Evolutionary conservation across 768 basidiomycete genomes (phyloP).

Genomic region (Leccinellum rugosiceps): DNA sequence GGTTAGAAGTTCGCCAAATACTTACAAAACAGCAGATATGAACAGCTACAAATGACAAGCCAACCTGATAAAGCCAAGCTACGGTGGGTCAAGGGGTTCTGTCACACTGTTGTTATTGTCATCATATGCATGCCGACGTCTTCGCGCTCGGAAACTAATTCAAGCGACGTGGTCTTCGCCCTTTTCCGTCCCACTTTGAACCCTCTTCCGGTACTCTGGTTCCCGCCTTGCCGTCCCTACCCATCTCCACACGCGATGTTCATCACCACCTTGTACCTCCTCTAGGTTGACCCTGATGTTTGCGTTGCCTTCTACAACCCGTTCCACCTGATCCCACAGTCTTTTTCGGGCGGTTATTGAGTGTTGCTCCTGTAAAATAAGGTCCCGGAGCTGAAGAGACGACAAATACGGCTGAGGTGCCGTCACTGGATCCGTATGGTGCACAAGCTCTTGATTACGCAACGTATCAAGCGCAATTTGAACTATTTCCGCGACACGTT

Average conservation of each 20-base stretch:
- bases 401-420: conserved; percentile 75
- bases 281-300: conserved; percentile 85
- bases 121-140: conserved; percentile 11
- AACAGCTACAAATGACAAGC: conserved; percentile 16
- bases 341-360: conserved; percentile 61
- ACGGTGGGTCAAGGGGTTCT: conserved; percentile 25
- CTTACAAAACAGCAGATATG: conserved; percentile 13
- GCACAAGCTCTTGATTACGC: conserved; percentile 76
- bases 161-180: conserved; percentile 24
- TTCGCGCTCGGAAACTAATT: conserved; percentile 12
- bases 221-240: conserved; percentile 52
- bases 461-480: conserved; percentile 77
- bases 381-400: conserved; percentile 83
- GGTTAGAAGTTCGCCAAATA: conserved; percentile 23
- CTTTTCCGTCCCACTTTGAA: conserved; percentile 25
- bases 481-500: conserved; percentile 69
- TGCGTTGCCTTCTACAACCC: conserved; percentile 83
- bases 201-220: conserved; percentile 35
- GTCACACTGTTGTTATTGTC: conserved; percentile 2
- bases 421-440: conserved; percentile 78
- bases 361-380: conserved; percentile 78
- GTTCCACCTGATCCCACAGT: conserved; percentile 82
- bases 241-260: conserved; percentile 90
- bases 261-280: conserved; percentile 83
- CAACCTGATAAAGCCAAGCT: conserved; percentile 3